Evolutionary conservation across 1,284 basidiomycete genomes (phyloP).

Genomic region (Paramarasmius palmivorus): DNA sequence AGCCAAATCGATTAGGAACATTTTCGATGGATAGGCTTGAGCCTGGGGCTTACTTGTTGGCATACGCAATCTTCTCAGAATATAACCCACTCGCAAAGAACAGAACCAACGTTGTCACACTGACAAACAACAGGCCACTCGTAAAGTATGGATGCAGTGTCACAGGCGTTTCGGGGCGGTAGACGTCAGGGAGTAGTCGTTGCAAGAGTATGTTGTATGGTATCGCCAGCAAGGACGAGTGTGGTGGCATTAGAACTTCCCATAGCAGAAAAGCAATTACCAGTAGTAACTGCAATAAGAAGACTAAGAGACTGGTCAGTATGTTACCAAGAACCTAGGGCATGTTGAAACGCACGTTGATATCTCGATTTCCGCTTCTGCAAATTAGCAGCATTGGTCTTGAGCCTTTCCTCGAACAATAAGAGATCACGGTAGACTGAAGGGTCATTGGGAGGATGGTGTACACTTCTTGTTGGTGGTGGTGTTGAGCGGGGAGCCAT

Average conservation of each 20-base stretch:
- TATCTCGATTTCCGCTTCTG: constrained; percentile 85
- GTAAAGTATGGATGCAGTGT: constrained; percentile 69
- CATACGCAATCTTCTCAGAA: constrained; percentile 93
- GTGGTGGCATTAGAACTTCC: constrained; percentile 65
- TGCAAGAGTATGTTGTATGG: constrained; percentile 58
- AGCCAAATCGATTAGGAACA: constrained; percentile 3
- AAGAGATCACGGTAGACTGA: constrained; percentile 88
- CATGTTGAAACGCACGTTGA: constrained; percentile 62
- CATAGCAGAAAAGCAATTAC: constrained; percentile 73
- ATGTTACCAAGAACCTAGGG: constrained; percentile 6
- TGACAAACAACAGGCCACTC: constrained; percentile 79
- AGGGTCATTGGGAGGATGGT: constrained; percentile 66
- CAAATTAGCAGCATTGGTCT: constrained; percentile 85
- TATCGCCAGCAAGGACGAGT: constrained; percentile 65
- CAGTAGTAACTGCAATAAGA: constrained; percentile 69
- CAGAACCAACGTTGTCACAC: constrained; percentile 86
- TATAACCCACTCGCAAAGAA: constrained; percentile 99
- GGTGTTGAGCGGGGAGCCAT: constrained; percentile 41
- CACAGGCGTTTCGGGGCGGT: constrained; percentile 42
- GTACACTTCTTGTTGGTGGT: constrained; percentile 45
- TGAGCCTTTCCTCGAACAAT: constrained; percentile 94
- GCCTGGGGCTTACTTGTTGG: constrained; percentile 75
- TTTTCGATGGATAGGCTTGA: constrained; percentile 16
- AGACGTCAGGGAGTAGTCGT: constrained; percentile 49
- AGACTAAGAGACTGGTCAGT: constrained; percentile 48